These are phyloP conservation scores for Globisporangium canariense DNA, from an alignment of 352 stramenopile genomes.

Conservation along the genomic window DNA sequence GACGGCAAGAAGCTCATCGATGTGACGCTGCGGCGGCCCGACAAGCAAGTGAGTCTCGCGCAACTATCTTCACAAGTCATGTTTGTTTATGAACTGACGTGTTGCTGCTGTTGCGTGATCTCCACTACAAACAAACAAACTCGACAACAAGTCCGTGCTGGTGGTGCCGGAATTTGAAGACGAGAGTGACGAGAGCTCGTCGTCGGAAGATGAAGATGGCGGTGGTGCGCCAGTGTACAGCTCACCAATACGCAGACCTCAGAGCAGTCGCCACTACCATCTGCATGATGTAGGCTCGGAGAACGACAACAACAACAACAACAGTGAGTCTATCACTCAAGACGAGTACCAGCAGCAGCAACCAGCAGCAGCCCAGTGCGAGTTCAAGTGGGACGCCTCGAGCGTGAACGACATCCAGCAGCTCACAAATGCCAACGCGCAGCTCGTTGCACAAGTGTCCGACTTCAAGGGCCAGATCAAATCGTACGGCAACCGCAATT, in stretches of 20 bases:
- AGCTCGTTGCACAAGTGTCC: conserved; percentile 35
- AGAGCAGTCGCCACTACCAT: conserved; percentile 9
- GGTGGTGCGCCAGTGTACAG: conserved; percentile 5
- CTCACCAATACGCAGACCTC: conserved; percentile 5
- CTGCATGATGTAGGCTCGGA: conserved; percentile 20
- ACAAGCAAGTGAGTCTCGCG: conserved; percentile 17
- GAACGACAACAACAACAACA: conserved; percentile 17
- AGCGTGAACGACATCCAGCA: conserved; percentile 50
- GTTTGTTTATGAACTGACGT: background rate
- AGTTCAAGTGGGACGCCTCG: conserved; percentile 42
- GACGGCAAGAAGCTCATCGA: conserved; percentile 59
- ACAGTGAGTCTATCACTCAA: background rate
- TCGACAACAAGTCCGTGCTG: conserved; percentile 27
- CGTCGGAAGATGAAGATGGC: conserved; percentile 29
- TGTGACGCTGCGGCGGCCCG: conserved; percentile 36
- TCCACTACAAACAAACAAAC: background rate
- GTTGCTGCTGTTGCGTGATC: background rate
- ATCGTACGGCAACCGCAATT: conserved; percentile 23
- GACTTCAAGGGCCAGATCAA: conserved; percentile 64
- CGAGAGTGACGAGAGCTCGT: conserved; percentile 43
- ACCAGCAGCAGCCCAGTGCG: conserved; percentile 17
- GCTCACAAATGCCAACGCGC: conserved; percentile 56
- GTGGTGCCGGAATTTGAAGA: conserved; percentile 71
- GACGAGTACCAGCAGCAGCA: background rate
- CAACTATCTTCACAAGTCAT: background rate